Percentiles rank a stretch among this genome's conserved stretches.
Conservation (phyloP, 176 grass and related monocot genomes). For the Calamus simplicifolius region DNA sequence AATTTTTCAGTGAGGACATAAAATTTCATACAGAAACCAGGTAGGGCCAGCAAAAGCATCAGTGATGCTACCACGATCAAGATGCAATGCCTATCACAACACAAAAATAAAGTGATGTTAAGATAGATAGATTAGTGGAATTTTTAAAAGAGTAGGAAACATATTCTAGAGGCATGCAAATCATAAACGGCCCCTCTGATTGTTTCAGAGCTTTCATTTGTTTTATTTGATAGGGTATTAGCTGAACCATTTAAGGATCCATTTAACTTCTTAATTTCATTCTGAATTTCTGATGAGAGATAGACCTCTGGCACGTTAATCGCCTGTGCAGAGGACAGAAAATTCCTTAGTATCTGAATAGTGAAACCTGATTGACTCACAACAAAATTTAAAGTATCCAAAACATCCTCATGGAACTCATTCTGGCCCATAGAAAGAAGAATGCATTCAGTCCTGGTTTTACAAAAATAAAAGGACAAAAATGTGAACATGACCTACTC, state of each 20-base stretch:
- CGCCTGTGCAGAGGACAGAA: conserved; percentile 63
- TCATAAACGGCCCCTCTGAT: conserved; percentile 55
- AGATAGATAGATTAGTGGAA: background rate
- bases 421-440: conserved; percentile 55
- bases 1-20: background rate
- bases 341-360: conserved; percentile 75
- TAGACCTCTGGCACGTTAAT: conserved; percentile 75
- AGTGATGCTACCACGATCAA: conserved; percentile 63
- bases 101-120: conserved; percentile 10
- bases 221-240: conserved; percentile 60
- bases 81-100: conserved; percentile 35
- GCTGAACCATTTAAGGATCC: conserved; percentile 63
- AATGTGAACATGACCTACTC: too few species aligned
- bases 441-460: conserved; percentile 56
- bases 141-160: conserved; percentile 11
- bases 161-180: conserved; percentile 37
- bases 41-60: conserved; percentile 61
- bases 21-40: conserved; percentile 63
- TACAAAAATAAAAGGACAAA: background rate
- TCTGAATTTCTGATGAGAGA: conserved; percentile 71
- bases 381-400: conserved; percentile 66
- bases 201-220: conserved; percentile 61
- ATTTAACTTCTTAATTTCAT: conserved; percentile 70
- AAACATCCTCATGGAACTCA: conserved; percentile 49
- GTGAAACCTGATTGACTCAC: conserved; percentile 97